A percentile compares a stretch with the other conserved stretches of the same genome.
phyloP scores from a whole-genome alignment of 148 eudicot genomes.

The Cornus florida region DNA sequence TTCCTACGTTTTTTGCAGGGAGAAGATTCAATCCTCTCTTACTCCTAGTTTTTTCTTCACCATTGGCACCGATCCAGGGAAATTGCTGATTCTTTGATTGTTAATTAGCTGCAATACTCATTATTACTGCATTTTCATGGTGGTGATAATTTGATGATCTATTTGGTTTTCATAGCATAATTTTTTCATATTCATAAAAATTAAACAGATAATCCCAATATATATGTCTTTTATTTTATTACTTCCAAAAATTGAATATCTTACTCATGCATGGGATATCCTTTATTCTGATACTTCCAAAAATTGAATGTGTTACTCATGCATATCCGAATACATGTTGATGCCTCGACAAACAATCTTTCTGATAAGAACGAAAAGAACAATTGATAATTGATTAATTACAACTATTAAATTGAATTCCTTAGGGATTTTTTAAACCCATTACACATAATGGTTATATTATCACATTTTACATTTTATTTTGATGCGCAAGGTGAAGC shows the following conservation, averaged over 20 bases:
- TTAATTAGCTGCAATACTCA: neutral
- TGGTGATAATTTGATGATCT: neutral
- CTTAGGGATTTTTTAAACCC: neutral
- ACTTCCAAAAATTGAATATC: neutral
- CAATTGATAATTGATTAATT: neutral
- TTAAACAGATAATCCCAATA: too few relatives aligned
- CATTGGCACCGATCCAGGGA: neutral
- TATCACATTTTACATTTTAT: neutral
- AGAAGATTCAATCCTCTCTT: neutral
- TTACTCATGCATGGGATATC: neutral
- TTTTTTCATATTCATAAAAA: too few relatives aligned
- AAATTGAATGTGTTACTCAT: neutral
- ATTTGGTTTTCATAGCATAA: too few relatives aligned
- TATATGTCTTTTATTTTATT: too few relatives aligned
- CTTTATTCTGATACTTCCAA: neutral
- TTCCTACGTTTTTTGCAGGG: neutral
- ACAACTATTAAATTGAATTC: neutral
- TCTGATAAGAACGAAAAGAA: too few relatives aligned
- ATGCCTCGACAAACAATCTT: too few relatives aligned
- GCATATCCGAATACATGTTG: neutral
- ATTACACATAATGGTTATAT: neutral
- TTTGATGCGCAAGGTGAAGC: neutral
- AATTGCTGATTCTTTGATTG: neutral
- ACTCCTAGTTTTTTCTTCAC: neutral
- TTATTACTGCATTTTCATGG: neutral